Base-by-base conservation (phyloP, 2,329 filamentous ascomycete genomes). In the Arthrobotrys sinensis region DNA sequence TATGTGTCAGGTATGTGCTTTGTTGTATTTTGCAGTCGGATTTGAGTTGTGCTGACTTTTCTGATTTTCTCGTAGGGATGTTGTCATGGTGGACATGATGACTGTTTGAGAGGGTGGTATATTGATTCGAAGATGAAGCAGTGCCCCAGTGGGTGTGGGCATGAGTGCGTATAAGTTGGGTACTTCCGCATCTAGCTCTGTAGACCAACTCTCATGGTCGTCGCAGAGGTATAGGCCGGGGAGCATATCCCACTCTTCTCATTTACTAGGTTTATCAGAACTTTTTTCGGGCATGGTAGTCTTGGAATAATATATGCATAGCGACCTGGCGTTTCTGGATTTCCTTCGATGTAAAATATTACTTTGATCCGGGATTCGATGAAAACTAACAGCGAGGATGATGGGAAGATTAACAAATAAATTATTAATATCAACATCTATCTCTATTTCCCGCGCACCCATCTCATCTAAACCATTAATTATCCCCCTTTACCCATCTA, bases 111-210 rank as follows among this genome's bases (percentile, higher is more conserved):
- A 36, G 79, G 75, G 28, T 81, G 80, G 80, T 81, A 81, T 40
- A 69, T 81, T 34, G 80, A 60, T 11, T 67, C 80, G n/a, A 72
- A 71, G 55, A 79, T 80, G 77, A 79, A 76, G 36, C 79, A 77
- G 10, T 81, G 80, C 50, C 79, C 80, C 12, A 80, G 79, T 14
- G 80, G 80, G 16, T 81, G 80, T 62, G 80, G 80, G 38, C 80
- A 81, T 55, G 79, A 81, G 21, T 81, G 80, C 52, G 28, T 57
- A 19, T 73, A 52, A 38, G 24, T 28, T 28, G 24, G 2, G 4
- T 28, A 4, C 24, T 28, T 28, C 24, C 24, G 24, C 21, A 19
- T 1, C 21, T 10, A 19, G 14, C 7, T 64, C 21, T 28, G 16
- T n/a, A n/a, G n/a, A n/a, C n/a, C n/a, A n/a, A n/a, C n/a, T n/a